These are phyloP conservation scores for Auriculariales sp. DNA, from an alignment of 768 basidiomycete species.

Conservation along the genomic window DNA sequence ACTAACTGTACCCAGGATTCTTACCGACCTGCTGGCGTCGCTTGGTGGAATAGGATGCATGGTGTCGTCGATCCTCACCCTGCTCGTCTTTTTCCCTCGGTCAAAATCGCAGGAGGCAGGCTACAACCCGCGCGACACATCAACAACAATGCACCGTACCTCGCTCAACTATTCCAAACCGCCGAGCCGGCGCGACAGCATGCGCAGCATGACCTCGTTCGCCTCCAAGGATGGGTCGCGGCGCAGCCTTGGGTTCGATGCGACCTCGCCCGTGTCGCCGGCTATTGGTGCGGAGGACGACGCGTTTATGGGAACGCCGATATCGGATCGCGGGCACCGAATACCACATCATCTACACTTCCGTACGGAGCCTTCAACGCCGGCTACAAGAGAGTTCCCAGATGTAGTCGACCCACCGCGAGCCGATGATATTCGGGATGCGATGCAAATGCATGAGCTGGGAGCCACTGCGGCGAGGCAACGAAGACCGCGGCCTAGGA, in stretches of 20 bases:
- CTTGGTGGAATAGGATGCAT: slow-evolving; percentile 61
- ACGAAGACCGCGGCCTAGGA: background rate
- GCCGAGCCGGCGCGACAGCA: background rate
- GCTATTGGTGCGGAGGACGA: background rate
- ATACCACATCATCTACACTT: background rate
- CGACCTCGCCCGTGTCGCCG: background rate
- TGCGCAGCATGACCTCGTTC: background rate
- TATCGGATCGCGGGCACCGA: background rate
- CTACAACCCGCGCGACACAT: slow-evolving; percentile 1
- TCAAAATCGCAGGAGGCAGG: slow-evolving; percentile 5
- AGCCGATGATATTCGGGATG: too few species aligned
- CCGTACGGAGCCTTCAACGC: background rate
- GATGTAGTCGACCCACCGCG: too few species aligned
- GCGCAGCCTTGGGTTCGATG: background rate
- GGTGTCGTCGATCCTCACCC: slow-evolving; percentile 65
- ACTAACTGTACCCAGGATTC: background rate
- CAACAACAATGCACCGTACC: background rate
- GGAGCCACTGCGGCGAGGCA: background rate
- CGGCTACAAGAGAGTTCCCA: background rate
- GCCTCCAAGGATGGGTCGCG: background rate
- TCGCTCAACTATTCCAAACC: background rate
- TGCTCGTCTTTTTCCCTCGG: slow-evolving; percentile 68
- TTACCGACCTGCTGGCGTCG: slow-evolving; percentile 53
- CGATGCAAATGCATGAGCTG: background rate
- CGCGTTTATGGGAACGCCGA: background rate